Evolutionary conservation across 208 protist species (phyloP).

Genomic region (Naegleria lovaniensis): DNA sequence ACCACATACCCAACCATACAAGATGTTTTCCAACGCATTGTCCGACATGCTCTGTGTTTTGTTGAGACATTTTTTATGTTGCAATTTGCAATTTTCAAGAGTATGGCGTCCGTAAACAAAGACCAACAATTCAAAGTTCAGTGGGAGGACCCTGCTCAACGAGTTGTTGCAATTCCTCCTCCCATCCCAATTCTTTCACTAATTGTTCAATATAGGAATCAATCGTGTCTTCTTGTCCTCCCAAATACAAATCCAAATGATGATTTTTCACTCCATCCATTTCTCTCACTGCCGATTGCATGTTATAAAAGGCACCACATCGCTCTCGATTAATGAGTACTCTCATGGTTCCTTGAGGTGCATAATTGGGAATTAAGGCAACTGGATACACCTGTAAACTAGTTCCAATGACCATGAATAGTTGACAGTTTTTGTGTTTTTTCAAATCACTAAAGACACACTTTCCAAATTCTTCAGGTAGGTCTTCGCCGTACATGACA

Average conservation of each 20-base stretch:
- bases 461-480: constrained; percentile 68
- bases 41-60: no score
- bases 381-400: constrained; percentile 87
- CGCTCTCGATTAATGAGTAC: not conserved
- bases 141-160: no score
- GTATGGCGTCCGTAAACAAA: no score
- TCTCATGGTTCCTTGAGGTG: constrained; percentile 32
- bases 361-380: constrained; percentile 59
- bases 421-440: constrained; percentile 51
- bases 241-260: not conserved
- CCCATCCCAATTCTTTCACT: not conserved
- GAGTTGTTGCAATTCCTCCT: not conserved
- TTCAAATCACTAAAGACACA: constrained; percentile 52
- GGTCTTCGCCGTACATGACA: constrained; percentile 88
- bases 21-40: no score
- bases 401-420: constrained; percentile 87
- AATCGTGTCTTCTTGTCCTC: not conserved
- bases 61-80: no score
- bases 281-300: not conserved
- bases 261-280: not conserved
- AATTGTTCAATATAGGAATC: not conserved
- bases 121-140: no score
- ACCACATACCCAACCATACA: no score
- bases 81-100: no score
- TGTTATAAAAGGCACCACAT: not conserved